These are phyloP conservation scores for Ramaria sp. DNA, from an alignment of 768 basidiomycete genomes.

Conservation along the genomic window DNA sequence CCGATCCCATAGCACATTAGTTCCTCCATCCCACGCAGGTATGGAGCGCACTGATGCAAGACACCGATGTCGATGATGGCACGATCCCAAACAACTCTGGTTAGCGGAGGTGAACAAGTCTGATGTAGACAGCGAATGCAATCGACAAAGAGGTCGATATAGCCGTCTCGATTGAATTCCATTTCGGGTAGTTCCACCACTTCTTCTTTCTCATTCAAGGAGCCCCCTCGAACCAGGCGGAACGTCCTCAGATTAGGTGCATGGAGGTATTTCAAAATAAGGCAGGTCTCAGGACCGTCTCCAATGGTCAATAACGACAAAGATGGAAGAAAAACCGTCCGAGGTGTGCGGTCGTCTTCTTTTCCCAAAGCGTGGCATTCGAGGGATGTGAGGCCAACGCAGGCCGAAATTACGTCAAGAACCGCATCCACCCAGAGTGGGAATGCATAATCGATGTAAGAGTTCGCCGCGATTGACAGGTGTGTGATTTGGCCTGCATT, in stretches of 20 bases:
- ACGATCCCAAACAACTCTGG: not conserved
- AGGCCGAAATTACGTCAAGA: not conserved
- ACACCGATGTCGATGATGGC: not conserved
- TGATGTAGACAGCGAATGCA: not conserved
- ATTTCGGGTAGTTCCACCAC: not conserved
- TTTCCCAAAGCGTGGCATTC: slow-evolving; percentile 1
- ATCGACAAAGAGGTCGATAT: not conserved
- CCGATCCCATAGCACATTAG: not conserved
- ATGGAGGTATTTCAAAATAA: not conserved
- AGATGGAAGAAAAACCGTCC: not conserved
- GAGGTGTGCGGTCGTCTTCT: not conserved
- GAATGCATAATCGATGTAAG: slow-evolving; percentile 2
- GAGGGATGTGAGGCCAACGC: not conserved
- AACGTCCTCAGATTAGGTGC: not conserved
- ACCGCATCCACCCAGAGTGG: slow-evolving; percentile 2
- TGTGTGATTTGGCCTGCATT: not conserved
- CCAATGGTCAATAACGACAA: slow-evolving; percentile 2
- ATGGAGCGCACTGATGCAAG: not conserved
- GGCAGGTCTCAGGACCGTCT: slow-evolving; percentile 6
- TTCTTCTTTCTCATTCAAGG: not conserved
- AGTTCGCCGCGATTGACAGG: not conserved
- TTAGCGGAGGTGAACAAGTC: not conserved
- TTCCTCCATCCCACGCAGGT: not conserved
- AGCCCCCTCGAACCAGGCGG: not conserved
- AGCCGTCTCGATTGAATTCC: not conserved